A percentile compares a stretch with the other conserved stretches of the same genome.
These are phyloP conservation scores for Lithospermum erythrorhizon DNA, from an alignment of 257 asterid species.

Conservation along the genomic window DNA sequence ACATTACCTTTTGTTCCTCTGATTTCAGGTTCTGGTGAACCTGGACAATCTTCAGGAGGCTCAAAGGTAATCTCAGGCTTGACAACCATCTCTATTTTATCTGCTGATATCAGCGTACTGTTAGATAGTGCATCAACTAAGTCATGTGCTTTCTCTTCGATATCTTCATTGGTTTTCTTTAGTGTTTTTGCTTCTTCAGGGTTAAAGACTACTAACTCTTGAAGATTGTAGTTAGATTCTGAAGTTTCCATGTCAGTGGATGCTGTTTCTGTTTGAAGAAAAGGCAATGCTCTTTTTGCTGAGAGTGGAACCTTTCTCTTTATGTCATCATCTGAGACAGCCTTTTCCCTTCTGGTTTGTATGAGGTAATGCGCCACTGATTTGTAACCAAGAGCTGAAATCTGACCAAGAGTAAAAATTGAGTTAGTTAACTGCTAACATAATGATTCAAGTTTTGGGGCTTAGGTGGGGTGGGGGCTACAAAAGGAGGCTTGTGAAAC, in stretches of 20 bases:
- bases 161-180: background rate
- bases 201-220: conserved; percentile 5
- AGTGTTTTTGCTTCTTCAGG: conserved; percentile 9
- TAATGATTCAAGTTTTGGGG: background rate
- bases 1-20: conserved; percentile 2
- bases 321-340: conserved; percentile 25
- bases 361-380: conserved; percentile 95
- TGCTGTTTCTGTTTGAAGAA: conserved; percentile 29
- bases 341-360: conserved; percentile 45
- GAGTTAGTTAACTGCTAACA: background rate
- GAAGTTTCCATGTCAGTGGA: conserved; percentile 19
- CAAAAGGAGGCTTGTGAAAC: background rate
- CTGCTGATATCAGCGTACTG: conserved; percentile 11
- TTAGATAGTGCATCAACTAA: conserved; percentile 7
- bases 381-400: conserved; percentile 61
- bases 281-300: conserved; percentile 70
- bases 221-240: conserved; percentile 5
- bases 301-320: conserved; percentile 31
- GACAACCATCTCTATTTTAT: conserved; percentile 8
- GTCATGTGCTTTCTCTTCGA: conserved; percentile 1
- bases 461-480: background rate
- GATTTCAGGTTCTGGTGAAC: conserved; percentile 15
- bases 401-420: conserved; percentile 22
- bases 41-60: background rate
- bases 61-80: conserved; percentile 10